Evolutionary conservation across 2,329 filamentous ascomycete species (phyloP).

Genomic region (Trichophaea hybrida): DNA sequence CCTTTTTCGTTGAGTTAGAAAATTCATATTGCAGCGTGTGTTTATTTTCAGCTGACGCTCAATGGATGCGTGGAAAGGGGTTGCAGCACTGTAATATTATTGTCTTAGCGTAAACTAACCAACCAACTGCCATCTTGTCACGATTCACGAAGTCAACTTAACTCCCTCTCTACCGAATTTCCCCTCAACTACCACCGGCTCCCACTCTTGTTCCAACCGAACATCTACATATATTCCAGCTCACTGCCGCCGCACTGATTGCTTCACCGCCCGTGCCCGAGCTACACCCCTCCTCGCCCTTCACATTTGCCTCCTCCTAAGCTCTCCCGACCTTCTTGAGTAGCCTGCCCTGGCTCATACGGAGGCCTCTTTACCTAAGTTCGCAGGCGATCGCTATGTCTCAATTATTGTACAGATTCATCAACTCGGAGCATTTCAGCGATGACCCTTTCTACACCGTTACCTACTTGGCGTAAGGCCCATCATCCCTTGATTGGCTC

Average conservation of each 20-base stretch:
- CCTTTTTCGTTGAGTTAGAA: no score
- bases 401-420: slow-evolving; percentile 70
- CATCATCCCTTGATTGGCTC: background rate
- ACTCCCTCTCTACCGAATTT: background rate
- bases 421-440: slow-evolving; percentile 90
- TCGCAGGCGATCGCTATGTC: background rate
- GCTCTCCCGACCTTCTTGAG: background rate
- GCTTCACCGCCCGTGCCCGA: slow-evolving; percentile 4
- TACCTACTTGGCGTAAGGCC: slow-evolving; percentile 69
- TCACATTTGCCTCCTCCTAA: slow-evolving; percentile 2
- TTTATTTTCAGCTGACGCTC: background rate
- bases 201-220: no score
- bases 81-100: background rate
- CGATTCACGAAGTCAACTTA: background rate
- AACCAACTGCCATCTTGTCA: background rate
- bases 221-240: background rate
- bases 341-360: background rate
- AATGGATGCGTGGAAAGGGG: background rate
- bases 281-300: slow-evolving; percentile 6
- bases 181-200: background rate
- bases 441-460: slow-evolving; percentile 78
- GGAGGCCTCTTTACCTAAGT: background rate
- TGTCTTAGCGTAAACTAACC: background rate
- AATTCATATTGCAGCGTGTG: no score
- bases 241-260: background rate